Conservation (phyloP, 257 asterid species). For the Primulina eburnea region DNA sequence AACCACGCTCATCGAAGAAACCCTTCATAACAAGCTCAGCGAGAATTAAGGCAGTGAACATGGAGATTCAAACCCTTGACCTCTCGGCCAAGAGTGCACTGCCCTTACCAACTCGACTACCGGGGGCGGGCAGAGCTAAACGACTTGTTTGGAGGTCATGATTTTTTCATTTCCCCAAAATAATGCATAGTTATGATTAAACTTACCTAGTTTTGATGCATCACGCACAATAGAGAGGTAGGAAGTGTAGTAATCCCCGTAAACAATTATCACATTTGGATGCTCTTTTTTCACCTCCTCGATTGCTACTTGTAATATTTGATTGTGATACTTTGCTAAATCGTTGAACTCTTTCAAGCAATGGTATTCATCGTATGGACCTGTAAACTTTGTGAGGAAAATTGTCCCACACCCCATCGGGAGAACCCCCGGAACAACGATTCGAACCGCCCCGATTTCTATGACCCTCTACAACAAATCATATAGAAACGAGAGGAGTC, state of each 20-base stretch:
- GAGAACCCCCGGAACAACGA: conserved; percentile 26
- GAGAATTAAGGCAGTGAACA: no score
- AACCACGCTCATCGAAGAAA: no score
- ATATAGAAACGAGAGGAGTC: not conserved
- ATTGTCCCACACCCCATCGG: conserved; percentile 30
- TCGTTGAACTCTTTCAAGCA: conserved; percentile 27
- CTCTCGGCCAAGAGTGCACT: no score
- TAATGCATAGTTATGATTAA: not conserved
- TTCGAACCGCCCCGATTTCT: conserved; percentile 16
- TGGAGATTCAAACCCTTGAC: no score
- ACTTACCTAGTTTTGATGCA: not conserved
- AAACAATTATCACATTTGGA: conserved; percentile 15
- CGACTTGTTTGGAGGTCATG: no score
- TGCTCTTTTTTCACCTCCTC: conserved; percentile 13
- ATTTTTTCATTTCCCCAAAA: no score
- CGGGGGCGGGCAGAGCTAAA: no score
- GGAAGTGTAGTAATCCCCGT: conserved; percentile 27
- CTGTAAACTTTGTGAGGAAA: conserved; percentile 18
- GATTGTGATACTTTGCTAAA: conserved; percentile 18
- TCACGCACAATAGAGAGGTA: conserved; percentile 20
- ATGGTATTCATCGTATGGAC: conserved; percentile 18
- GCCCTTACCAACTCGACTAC: no score
- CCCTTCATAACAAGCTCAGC: no score
- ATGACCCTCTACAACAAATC: conserved; percentile 17
- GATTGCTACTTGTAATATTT: conserved; percentile 25